Conservation (phyloP, 192 early-diverging fungal species). For the Neocallimastix lanati region DNA sequence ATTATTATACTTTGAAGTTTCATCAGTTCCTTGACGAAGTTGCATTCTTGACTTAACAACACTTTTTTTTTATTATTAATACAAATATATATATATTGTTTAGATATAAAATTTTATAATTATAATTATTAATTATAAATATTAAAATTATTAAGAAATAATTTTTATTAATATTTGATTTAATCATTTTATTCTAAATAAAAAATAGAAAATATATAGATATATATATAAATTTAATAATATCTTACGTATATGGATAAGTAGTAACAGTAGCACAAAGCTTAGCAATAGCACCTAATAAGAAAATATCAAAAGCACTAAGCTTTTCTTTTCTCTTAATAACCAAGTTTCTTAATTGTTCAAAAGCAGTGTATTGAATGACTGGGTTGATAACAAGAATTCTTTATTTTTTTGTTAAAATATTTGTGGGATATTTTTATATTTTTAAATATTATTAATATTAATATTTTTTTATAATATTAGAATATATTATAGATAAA, state of each 20-base stretch:
- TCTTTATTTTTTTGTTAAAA: not conserved
- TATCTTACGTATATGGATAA: constrained; percentile 94
- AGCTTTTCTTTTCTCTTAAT: constrained; percentile 28
- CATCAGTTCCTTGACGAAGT: constrained; percentile 66
- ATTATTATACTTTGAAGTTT: constrained; percentile 52
- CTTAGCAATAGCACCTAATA: constrained; percentile 89
- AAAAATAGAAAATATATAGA: too few species aligned
- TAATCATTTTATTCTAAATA: too few species aligned
- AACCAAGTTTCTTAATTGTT: constrained; percentile 60
- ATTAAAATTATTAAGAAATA: too few species aligned
- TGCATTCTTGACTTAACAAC: constrained; percentile 98
- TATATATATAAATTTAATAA: too few species aligned
- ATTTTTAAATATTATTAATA: too few species aligned
- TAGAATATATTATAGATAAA: too few species aligned
- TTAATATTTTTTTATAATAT: too few species aligned
- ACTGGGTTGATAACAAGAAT: constrained; percentile 98
- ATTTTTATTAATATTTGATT: too few species aligned
- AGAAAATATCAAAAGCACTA: constrained; percentile 65
- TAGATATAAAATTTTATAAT: too few species aligned
- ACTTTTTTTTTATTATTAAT: constrained; percentile 23
- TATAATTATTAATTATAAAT: too few species aligned
- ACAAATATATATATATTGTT: too few species aligned
- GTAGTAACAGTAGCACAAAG: constrained; percentile 85
- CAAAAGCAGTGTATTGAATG: constrained; percentile 98
- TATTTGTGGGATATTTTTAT: too few species aligned